phyloP scores from a whole-genome alignment of 2,329 filamentous ascomycete genomes.

The Chaetomiaceae sp. region DNA sequence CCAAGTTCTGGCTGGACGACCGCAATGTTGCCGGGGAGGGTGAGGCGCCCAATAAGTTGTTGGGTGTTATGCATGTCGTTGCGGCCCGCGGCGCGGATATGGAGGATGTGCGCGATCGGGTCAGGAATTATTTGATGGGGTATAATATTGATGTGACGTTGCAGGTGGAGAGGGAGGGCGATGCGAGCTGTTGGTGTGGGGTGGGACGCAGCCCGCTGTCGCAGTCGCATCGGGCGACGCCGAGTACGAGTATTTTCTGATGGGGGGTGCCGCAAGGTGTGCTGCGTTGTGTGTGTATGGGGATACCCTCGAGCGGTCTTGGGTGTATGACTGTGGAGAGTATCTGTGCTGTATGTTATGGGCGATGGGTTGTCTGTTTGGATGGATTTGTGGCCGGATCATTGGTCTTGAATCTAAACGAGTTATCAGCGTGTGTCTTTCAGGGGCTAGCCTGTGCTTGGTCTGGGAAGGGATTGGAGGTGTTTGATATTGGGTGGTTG shows the following conservation, averaged over 20 bases:
- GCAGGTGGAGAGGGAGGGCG: slow-evolving; percentile 82
- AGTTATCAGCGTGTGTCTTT: no score
- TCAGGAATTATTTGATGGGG: slow-evolving; percentile 63
- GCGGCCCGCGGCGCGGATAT: slow-evolving; percentile 66
- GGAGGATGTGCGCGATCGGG: slow-evolving; percentile 79
- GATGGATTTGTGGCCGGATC: neutral
- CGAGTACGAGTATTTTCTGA: slow-evolving; percentile 28
- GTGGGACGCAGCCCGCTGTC: slow-evolving; percentile 35
- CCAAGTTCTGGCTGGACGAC: slow-evolving; percentile 91
- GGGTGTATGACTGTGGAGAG: no score
- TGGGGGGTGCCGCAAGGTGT: slow-evolving; percentile 3
- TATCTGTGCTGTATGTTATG: no score
- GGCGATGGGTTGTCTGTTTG: neutral
- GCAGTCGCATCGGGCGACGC: slow-evolving; percentile 20
- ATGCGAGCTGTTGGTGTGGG: slow-evolving; percentile 59
- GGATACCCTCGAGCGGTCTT: no score
- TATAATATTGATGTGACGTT: slow-evolving; percentile 77
- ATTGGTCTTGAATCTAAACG: no score
- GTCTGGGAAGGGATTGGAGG: no score
- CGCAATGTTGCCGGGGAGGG: slow-evolving; percentile 36
- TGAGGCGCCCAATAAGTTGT: slow-evolving; percentile 48
- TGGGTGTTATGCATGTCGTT: slow-evolving; percentile 83
- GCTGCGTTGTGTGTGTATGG: neutral
- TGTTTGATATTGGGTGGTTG: no score
- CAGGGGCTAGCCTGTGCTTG: no score